Conservation (phyloP, 306 rosid genomes). For the Ormosia semicastrata region DNA sequence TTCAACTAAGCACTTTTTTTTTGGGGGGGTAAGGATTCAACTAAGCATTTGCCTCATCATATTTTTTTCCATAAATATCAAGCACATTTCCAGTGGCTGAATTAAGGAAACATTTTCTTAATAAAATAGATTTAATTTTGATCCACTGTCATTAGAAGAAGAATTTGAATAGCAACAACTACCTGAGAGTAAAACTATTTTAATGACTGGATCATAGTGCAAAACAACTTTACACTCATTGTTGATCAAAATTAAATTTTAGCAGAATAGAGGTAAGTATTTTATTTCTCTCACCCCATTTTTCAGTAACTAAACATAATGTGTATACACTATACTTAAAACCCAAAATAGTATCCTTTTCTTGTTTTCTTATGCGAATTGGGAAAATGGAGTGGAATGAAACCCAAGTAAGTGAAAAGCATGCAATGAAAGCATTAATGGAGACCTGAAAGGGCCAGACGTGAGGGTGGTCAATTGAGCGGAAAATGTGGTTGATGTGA, state of each 20-base stretch:
- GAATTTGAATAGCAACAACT: too few species aligned
- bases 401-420: background rate
- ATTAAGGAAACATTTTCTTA: too few species aligned
- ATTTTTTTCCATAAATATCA: background rate
- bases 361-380: background rate
- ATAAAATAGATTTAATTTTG: too few species aligned
- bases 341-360: too few species aligned
- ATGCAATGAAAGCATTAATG: too few species aligned
- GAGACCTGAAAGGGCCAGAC: conserved; percentile 95
- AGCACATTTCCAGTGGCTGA: too few species aligned
- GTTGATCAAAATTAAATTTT: background rate
- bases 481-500: conserved; percentile 64
- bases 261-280: background rate
- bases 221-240: background rate
- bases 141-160: too few species aligned
- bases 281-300: background rate
- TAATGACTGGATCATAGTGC: background rate
- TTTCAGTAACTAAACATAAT: background rate
- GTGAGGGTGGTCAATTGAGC: conserved; percentile 71
- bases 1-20: too few species aligned
- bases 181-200: background rate
- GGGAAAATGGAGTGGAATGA: background rate
- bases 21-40: too few species aligned
- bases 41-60: background rate
- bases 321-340: background rate